phyloP scores from a whole-genome alignment of 106 monocot species.

The Apostasia shenzhenica region DNA sequence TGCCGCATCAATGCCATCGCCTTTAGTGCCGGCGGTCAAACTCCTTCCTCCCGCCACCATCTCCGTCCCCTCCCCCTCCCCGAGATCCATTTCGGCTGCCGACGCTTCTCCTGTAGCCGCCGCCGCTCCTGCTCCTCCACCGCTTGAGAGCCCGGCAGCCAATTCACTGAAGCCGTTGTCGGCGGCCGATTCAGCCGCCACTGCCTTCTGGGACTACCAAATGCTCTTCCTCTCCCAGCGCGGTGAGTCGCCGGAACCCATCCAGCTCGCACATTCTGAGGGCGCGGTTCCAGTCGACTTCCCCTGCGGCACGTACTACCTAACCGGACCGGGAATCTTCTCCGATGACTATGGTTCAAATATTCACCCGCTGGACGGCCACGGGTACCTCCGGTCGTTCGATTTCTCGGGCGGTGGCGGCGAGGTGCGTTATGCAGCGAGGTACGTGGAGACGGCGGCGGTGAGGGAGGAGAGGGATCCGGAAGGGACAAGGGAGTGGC shows the following conservation, averaged over 20 bases:
- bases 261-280: conserved; percentile 25
- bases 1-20: neutral
- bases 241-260: conserved; percentile 33
- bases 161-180: neutral
- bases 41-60: conserved; percentile 3
- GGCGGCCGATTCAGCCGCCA: conserved; percentile 5
- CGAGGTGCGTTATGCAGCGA: conserved; percentile 46
- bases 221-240: conserved; percentile 82
- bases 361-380: conserved; percentile 89
- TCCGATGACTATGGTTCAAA: conserved; percentile 84
- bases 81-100: conserved; percentile 5
- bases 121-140: neutral
- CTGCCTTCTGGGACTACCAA: conserved; percentile 79
- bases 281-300: conserved; percentile 53
- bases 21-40: conserved; percentile 1
- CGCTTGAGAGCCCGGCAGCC: neutral
- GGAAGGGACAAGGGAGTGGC: conserved; percentile 29
- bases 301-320: conserved; percentile 54
- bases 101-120: neutral
- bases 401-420: conserved; percentile 24
- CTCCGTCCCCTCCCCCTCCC: neutral
- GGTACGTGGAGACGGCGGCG: conserved; percentile 70
- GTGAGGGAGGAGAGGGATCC: conserved; percentile 44
- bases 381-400: conserved; percentile 90
- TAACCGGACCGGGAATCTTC: conserved; percentile 78